phyloP scores from a whole-genome alignment of 805 yeast species.

The Spathaspora gorwiae region DNA sequence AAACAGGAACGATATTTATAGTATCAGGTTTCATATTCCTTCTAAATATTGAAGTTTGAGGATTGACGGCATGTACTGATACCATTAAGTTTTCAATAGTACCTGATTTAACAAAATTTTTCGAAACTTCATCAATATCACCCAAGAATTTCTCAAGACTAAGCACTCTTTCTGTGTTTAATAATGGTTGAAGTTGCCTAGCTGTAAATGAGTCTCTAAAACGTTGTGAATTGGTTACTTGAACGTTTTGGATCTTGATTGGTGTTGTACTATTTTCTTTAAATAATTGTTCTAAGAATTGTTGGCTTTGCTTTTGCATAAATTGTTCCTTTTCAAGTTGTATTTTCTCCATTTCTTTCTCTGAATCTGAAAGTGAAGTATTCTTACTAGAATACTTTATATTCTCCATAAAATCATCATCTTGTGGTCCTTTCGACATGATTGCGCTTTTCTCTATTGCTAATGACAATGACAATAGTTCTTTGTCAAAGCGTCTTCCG shows the following conservation, averaged over 20 bases:
- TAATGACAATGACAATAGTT: too few relatives aligned
- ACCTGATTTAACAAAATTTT: slow-evolving; percentile 39
- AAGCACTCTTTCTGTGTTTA: slow-evolving; percentile 24
- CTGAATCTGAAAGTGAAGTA: slow-evolving; percentile 13
- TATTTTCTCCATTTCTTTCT: slow-evolving; percentile 23
- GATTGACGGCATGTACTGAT: slow-evolving; percentile 19
- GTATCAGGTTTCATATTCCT: slow-evolving; percentile 8
- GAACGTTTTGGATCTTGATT: slow-evolving; percentile 39
- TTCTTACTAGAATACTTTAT: slow-evolving; percentile 7
- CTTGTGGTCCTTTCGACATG: slow-evolving; percentile 17
- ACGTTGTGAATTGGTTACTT: slow-evolving; percentile 44
- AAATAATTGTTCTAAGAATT: slow-evolving; percentile 31
- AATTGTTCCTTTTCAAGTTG: slow-evolving; percentile 25
- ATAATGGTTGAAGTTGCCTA: slow-evolving; percentile 45
- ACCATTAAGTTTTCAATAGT: slow-evolving; percentile 41
- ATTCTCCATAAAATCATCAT: slow-evolving; percentile 14
- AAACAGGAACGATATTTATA: slow-evolving; percentile 30
- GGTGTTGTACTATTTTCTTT: slow-evolving; percentile 34
- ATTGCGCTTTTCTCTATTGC: not conserved
- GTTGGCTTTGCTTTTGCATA: slow-evolving; percentile 28
- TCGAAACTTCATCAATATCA: slow-evolving; percentile 41
- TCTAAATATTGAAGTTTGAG: not conserved
- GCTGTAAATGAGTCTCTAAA: slow-evolving; percentile 44
- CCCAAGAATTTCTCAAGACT: slow-evolving; percentile 38
- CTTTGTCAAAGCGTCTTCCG: too few relatives aligned